Conservation (phyloP, 495 filamentous ascomycete species). For the Bacidia gigantensis region DNA sequence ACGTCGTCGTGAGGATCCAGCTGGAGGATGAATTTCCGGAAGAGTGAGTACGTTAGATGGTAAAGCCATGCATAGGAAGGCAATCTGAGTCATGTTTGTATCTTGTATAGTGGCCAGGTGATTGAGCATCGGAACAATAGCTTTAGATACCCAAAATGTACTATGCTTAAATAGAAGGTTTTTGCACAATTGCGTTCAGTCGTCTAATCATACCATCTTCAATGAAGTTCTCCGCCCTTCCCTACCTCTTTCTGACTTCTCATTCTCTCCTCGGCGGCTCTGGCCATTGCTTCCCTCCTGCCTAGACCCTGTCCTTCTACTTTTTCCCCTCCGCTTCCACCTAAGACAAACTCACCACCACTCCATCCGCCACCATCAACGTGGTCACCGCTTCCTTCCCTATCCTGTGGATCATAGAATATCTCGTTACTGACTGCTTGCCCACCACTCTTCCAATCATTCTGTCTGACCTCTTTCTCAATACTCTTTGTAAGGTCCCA, state of each 20-base stretch:
- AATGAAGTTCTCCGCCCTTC: constrained; percentile 25
- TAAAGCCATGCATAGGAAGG: background rate
- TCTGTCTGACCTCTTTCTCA: constrained; percentile 69
- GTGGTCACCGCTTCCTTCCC: constrained; percentile 39
- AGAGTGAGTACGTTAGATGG: background rate
- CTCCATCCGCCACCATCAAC: constrained; percentile 75
- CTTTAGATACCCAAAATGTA: no score
- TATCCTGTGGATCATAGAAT: constrained; percentile 55
- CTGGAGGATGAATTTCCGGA: constrained; percentile 83
- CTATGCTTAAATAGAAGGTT: no score
- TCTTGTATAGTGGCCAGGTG: no score
- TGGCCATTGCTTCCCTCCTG: constrained; percentile 59
- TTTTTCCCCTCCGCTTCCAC: constrained; percentile 29
- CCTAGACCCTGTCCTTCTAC: constrained; percentile 24
- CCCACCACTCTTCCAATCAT: constrained; percentile 63
- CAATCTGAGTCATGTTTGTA: no score
- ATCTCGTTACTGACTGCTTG: constrained; percentile 48
- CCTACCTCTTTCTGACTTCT: constrained; percentile 19
- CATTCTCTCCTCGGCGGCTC: constrained; percentile 30
- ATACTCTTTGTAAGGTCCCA: constrained; percentile 78
- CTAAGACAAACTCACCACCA: constrained; percentile 77
- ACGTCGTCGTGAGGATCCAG: constrained; percentile 73
- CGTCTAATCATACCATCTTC: no score
- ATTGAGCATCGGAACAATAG: no score
- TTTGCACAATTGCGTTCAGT: no score